Percentiles rank a stretch among this genome's conserved stretches.
Evolutionary conservation across 202 grass and related monocot species (phyloP).

Genomic region (Saccharum hybrid): DNA sequence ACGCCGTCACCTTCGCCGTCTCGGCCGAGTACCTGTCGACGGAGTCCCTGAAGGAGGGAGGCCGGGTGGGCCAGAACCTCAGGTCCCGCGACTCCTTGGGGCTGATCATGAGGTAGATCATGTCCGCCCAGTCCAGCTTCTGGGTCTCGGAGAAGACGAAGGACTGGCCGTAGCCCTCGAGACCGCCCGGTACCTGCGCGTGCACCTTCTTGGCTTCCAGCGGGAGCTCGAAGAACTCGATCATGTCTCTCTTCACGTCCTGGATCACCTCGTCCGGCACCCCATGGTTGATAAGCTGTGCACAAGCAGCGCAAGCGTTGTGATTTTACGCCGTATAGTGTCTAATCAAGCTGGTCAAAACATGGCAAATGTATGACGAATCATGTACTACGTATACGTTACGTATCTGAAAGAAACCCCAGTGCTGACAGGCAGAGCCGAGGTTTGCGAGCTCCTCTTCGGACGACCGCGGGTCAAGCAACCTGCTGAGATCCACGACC

Average conservation of each 20-base stretch:
- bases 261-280: background rate
- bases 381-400: too few species aligned
- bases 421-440: too few species aligned
- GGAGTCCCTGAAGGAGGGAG: slow-evolving; percentile 49
- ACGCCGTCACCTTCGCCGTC: slow-evolving; percentile 37
- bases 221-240: slow-evolving; percentile 26
- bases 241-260: too few species aligned
- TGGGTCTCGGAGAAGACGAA: slow-evolving; percentile 58
- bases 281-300: background rate
- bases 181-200: background rate
- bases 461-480: too few species aligned
- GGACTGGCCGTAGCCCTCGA: slow-evolving; percentile 65
- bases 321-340: too few species aligned
- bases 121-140: slow-evolving; percentile 70
- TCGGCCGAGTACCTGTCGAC: slow-evolving; percentile 44
- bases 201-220: slow-evolving; percentile 53
- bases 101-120: slow-evolving; percentile 43
- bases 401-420: too few species aligned
- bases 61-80: slow-evolving; percentile 46
- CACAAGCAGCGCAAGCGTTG: background rate
- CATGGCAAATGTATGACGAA: too few species aligned
- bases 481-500: too few species aligned
- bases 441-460: too few species aligned
- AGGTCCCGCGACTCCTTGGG: slow-evolving; percentile 32
- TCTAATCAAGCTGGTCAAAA: too few species aligned